Percentiles rank a stretch among this genome's conserved stretches.
phyloP scores from a whole-genome alignment of 371 early-diverging fungal genomes.

The Gilbertella persicaria region DNA sequence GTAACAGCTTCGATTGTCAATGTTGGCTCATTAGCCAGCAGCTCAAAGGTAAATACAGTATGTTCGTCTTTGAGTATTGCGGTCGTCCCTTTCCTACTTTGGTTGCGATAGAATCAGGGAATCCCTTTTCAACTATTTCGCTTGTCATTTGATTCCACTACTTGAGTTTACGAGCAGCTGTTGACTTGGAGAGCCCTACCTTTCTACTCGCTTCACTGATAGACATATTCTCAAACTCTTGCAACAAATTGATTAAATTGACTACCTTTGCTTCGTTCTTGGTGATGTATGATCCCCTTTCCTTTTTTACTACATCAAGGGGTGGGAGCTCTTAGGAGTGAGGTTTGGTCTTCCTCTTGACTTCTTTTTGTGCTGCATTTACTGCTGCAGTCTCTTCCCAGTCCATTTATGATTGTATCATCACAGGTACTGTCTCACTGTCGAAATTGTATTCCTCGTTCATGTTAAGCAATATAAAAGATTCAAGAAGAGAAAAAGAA shows the following conservation, averaged over 20 bases:
- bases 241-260: slow-evolving; percentile 22
- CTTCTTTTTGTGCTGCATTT: slow-evolving; percentile 21
- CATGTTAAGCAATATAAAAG: slow-evolving; percentile 18
- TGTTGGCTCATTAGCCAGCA: slow-evolving; percentile 21
- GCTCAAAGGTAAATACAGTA: slow-evolving; percentile 21
- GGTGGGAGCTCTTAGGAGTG: slow-evolving; percentile 17
- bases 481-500: slow-evolving; percentile 10
- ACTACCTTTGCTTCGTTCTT: slow-evolving; percentile 25
- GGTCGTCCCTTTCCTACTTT: slow-evolving; percentile 18
- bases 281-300: slow-evolving; percentile 20
- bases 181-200: slow-evolving; percentile 13
- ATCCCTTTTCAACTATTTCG: slow-evolving; percentile 15
- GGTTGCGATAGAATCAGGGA: slow-evolving; percentile 19
- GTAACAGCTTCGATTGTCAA: slow-evolving; percentile 18
- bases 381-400: slow-evolving; percentile 19
- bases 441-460: slow-evolving; percentile 14
- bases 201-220: slow-evolving; percentile 18
- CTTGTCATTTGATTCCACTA: slow-evolving; percentile 20
- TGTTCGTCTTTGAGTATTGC: slow-evolving; percentile 19
- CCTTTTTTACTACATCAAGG: slow-evolving; percentile 17
- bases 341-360: slow-evolving; percentile 16
- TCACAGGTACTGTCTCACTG: slow-evolving; percentile 15
- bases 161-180: slow-evolving; percentile 15
- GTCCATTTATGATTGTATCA: slow-evolving; percentile 18
- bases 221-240: slow-evolving; percentile 24